Percentiles rank a stretch among this genome's conserved stretches.
Evolutionary conservation across 768 basidiomycete genomes (phyloP).

Genomic region (Lactifluus hygrophoroides): DNA sequence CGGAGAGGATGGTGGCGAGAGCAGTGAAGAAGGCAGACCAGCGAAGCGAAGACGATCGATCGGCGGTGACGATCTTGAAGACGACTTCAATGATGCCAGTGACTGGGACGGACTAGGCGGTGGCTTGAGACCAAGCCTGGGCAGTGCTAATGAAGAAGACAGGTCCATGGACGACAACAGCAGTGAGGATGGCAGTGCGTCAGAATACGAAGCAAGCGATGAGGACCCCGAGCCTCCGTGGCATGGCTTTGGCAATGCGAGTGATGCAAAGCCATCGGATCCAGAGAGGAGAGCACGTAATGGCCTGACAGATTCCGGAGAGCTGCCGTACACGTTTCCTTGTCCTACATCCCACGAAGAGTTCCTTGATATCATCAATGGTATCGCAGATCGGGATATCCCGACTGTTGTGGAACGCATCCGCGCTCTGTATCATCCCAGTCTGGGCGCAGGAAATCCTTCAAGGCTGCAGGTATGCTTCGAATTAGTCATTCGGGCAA

Average conservation of each 20-base stretch:
- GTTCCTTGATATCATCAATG: slow-evolving; percentile 74
- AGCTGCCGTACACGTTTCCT: slow-evolving; percentile 88
- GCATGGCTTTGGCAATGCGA: not conserved
- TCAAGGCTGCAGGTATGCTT: slow-evolving; percentile 73
- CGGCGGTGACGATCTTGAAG: slow-evolving; percentile 86
- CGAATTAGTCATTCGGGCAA: not conserved
- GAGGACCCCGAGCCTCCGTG: slow-evolving; percentile 21
- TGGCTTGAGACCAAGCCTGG: slow-evolving; percentile 26
- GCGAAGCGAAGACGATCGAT: slow-evolving; percentile 46
- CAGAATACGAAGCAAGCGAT: slow-evolving; percentile 27
- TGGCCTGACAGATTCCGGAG: slow-evolving; percentile 28
- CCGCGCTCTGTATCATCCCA: slow-evolving; percentile 84
- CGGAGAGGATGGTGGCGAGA: slow-evolving; percentile 60
- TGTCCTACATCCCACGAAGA: slow-evolving; percentile 85
- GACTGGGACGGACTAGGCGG: slow-evolving; percentile 26
- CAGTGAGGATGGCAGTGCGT: slow-evolving; percentile 28
- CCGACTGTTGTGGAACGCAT: slow-evolving; percentile 84
- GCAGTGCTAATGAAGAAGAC: slow-evolving; percentile 13
- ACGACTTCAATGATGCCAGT: slow-evolving; percentile 51
- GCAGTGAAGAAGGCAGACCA: slow-evolving; percentile 44
- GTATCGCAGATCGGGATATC: slow-evolving; percentile 61
- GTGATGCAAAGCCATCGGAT: not conserved
- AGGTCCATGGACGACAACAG: slow-evolving; percentile 21
- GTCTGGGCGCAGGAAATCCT: slow-evolving; percentile 87
- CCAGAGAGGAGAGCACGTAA: not conserved